Conservation (phyloP, 1,284 basidiomycete species). For the Inonotus hispidus region DNA sequence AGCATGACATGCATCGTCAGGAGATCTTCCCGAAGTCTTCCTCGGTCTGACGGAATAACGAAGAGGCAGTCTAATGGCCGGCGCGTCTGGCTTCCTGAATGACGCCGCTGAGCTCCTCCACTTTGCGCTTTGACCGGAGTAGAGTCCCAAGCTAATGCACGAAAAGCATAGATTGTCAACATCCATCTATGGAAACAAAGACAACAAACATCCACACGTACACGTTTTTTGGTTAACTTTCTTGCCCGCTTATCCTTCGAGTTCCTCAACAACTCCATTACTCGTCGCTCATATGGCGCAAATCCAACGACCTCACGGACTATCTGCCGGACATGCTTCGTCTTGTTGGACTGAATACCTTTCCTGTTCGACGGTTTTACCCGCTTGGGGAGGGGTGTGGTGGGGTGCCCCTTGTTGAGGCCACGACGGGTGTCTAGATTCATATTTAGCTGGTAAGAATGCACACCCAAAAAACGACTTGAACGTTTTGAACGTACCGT, state of each 20-base stretch:
- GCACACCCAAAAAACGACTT: conserved; percentile 1
- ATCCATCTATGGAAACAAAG: background rate
- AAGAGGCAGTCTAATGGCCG: conserved; percentile 43
- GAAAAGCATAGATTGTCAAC: background rate
- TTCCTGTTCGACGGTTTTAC: conserved; percentile 89
- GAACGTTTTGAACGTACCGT: conserved; percentile 42
- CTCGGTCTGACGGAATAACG: background rate
- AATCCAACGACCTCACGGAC: conserved; percentile 96
- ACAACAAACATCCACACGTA: conserved; percentile 36
- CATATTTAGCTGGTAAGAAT: background rate
- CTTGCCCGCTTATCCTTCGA: conserved; percentile 99
- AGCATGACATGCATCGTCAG: background rate
- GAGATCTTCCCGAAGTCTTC: background rate
- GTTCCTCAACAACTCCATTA: conserved; percentile 99
- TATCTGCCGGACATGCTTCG: conserved; percentile 86
- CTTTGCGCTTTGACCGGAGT: conserved; percentile 94
- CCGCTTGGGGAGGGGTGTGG: conserved; percentile 78
- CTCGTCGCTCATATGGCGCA: conserved; percentile 97
- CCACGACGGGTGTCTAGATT: conserved; percentile 82
- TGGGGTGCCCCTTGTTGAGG: conserved; percentile 90
- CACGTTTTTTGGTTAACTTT: conserved; percentile 97
- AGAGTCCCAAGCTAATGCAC: conserved; percentile 81
- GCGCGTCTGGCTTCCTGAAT: conserved; percentile 89
- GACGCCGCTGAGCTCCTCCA: conserved; percentile 87
- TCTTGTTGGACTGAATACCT: conserved; percentile 81